These are phyloP conservation scores for Lactarius vividus DNA, from an alignment of 768 basidiomycete species.

Conservation along the genomic window DNA sequence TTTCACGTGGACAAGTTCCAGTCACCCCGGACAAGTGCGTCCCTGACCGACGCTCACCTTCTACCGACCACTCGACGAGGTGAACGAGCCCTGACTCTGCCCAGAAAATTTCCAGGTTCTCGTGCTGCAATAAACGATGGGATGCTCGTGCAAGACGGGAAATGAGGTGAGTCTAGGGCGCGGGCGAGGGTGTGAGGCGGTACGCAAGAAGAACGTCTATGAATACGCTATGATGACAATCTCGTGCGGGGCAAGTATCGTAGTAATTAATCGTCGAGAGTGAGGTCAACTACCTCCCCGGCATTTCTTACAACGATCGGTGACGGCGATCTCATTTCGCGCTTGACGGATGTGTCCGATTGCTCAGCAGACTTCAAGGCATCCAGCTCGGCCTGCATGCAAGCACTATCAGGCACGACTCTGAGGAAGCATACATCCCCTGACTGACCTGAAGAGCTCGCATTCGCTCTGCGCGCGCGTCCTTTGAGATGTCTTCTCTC, in stretches of 20 bases:
- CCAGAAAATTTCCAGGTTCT: slow-evolving; percentile 59
- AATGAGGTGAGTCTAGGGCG: slow-evolving; percentile 8
- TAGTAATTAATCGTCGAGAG: too few species aligned
- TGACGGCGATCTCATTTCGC: too few species aligned
- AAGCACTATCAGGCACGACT: background rate
- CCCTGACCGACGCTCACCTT: slow-evolving; percentile 19
- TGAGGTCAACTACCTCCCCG: too few species aligned
- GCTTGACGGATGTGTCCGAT: too few species aligned
- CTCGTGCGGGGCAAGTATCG: slow-evolving; percentile 50
- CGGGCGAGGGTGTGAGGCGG: slow-evolving; percentile 47
- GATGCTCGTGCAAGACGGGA: slow-evolving; percentile 4
- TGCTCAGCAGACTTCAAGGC: background rate
- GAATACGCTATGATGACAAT: slow-evolving; percentile 81
- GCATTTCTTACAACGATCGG: too few species aligned
- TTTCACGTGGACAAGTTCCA: background rate
- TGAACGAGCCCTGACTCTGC: slow-evolving; percentile 52
- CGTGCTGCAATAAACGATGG: slow-evolving; percentile 49
- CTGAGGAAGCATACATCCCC: too few species aligned
- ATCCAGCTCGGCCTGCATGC: slow-evolving; percentile 9
- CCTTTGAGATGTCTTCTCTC: background rate
- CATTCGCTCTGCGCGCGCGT: slow-evolving; percentile 5
- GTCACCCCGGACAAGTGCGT: slow-evolving; percentile 7
- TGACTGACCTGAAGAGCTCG: slow-evolving; percentile 11
- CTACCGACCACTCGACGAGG: slow-evolving; percentile 42
- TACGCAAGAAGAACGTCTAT: slow-evolving; percentile 89